Percentiles rank a stretch among this genome's conserved stretches.
These are phyloP conservation scores for Ophiostoma quercus DNA, from an alignment of 2,329 filamentous ascomycete genomes.

Conservation along the genomic window DNA sequence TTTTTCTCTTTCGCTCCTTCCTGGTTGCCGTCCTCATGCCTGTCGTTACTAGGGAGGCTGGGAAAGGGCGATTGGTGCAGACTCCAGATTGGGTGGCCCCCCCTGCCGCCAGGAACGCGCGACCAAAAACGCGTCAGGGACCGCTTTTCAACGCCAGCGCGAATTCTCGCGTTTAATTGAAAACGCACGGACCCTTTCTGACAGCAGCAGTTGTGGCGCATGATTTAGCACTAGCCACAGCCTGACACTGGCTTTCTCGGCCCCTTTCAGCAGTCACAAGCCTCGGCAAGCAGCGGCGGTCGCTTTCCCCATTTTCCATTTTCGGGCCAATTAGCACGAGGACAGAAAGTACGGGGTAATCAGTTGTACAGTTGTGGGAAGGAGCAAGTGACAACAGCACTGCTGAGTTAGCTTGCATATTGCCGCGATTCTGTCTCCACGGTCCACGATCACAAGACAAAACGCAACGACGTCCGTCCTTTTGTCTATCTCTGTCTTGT, in stretches of 20 bases:
- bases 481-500: slow-evolving; percentile 2
- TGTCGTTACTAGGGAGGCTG: slow-evolving; percentile 24
- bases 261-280: slow-evolving; percentile 10
- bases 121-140: slow-evolving; percentile 23
- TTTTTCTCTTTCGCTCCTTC: slow-evolving; percentile 12
- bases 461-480: neutral
- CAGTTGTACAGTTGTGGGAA: neutral
- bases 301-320: slow-evolving; percentile 14
- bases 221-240: slow-evolving; percentile 20
- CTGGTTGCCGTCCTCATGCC: slow-evolving; percentile 10
- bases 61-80: slow-evolving; percentile 22
- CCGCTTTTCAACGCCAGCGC: slow-evolving; percentile 12
- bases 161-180: slow-evolving; percentile 28
- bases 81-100: neutral
- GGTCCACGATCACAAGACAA: slow-evolving; percentile 15
- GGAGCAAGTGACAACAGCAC: neutral
- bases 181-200: slow-evolving; percentile 20
- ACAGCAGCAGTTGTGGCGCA: slow-evolving; percentile 17
- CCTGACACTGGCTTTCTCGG: neutral
- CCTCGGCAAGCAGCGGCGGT: slow-evolving; percentile 23
- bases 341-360: slow-evolving; percentile 14
- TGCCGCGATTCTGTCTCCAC: slow-evolving; percentile 12
- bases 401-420: slow-evolving; percentile 13
- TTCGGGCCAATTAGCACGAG: slow-evolving; percentile 22
- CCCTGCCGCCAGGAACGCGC: slow-evolving; percentile 23